Percentiles rank a stretch among this genome's conserved stretches.
These are phyloP conservation scores for Mortierella sp. DNA, from an alignment of 371 early-diverging fungal genomes.

Conservation along the genomic window DNA sequence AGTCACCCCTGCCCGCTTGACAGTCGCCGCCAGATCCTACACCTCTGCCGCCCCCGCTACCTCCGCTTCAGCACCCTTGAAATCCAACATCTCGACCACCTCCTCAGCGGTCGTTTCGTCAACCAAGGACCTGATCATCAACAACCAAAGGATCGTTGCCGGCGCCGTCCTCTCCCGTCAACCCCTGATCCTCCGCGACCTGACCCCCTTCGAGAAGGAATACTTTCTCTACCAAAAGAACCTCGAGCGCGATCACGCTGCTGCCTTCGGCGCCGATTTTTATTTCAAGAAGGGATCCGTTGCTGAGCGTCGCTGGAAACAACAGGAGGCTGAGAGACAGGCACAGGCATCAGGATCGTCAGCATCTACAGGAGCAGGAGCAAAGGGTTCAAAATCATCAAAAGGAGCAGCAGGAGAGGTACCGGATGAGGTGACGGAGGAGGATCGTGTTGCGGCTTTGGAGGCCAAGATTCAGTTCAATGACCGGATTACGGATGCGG, in stretches of 20 bases:
- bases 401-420: constrained; percentile 22
- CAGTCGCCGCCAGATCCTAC: constrained; percentile 41
- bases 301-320: constrained; percentile 82
- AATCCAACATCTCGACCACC: constrained; percentile 52
- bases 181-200: constrained; percentile 83
- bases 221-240: constrained; percentile 84
- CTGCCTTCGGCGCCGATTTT: constrained; percentile 83
- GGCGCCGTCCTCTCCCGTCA: constrained; percentile 85
- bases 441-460: constrained; percentile 63
- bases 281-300: constrained; percentile 93
- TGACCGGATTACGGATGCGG: constrained; percentile 76
- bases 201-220: constrained; percentile 79
- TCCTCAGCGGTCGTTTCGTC: constrained; percentile 45
- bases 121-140: constrained; percentile 48
- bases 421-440: constrained; percentile 59
- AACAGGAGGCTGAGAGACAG: constrained; percentile 53
- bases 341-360: constrained; percentile 20
- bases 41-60: constrained; percentile 20
- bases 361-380: constrained; percentile 18
- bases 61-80: constrained; percentile 25
- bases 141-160: constrained; percentile 65
- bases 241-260: constrained; percentile 72
- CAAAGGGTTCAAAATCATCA: constrained; percentile 19
- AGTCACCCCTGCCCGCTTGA: constrained; percentile 38
- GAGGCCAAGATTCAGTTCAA: constrained; percentile 63